Evolutionary conservation across 352 stramenopile genomes (phyloP).

Genomic region (Halophytophthora batemanensis): DNA sequence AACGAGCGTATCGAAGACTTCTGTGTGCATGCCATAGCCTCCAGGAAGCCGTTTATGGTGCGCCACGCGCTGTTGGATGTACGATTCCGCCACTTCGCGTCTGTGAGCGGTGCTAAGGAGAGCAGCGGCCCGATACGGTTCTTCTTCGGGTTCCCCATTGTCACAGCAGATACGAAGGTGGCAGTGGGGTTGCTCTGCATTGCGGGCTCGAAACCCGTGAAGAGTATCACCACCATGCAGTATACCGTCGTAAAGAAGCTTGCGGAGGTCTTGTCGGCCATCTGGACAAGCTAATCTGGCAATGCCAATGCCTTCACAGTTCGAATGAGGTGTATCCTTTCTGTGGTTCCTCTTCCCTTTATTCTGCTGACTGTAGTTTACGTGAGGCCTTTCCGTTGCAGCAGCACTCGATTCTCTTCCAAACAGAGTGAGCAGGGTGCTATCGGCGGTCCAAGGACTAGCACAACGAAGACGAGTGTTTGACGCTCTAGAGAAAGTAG

Average conservation of each 20-base stretch:
- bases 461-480: too few species aligned
- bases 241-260: slow-evolving; percentile 52
- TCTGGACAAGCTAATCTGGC: slow-evolving; percentile 11
- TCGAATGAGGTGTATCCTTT: too few species aligned
- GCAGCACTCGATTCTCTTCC: too few species aligned
- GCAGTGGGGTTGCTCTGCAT: slow-evolving; percentile 43
- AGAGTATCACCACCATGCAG: slow-evolving; percentile 60
- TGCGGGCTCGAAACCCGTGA: slow-evolving; percentile 37
- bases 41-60: slow-evolving; percentile 37
- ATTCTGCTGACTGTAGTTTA: too few species aligned
- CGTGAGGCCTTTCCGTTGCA: too few species aligned
- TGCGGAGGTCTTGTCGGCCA: slow-evolving; percentile 20
- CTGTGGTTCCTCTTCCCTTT: too few species aligned
- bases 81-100: slow-evolving; percentile 48
- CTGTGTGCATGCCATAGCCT: slow-evolving; percentile 33
- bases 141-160: slow-evolving; percentile 48
- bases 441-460: too few species aligned
- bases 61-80: slow-evolving; percentile 45
- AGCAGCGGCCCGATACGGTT: slow-evolving; percentile 18
- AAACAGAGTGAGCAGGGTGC: too few species aligned
- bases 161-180: slow-evolving; percentile 11
- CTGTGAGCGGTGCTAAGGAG: slow-evolving; percentile 26
- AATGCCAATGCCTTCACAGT: slow-evolving; percentile 15
- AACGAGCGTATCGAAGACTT: slow-evolving; percentile 36
- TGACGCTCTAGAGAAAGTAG: too few species aligned